A percentile compares a stretch with the other conserved stretches of the same genome.
Conservation (phyloP, 1,284 basidiomycete genomes). For the Coniferiporia weirii region DNA sequence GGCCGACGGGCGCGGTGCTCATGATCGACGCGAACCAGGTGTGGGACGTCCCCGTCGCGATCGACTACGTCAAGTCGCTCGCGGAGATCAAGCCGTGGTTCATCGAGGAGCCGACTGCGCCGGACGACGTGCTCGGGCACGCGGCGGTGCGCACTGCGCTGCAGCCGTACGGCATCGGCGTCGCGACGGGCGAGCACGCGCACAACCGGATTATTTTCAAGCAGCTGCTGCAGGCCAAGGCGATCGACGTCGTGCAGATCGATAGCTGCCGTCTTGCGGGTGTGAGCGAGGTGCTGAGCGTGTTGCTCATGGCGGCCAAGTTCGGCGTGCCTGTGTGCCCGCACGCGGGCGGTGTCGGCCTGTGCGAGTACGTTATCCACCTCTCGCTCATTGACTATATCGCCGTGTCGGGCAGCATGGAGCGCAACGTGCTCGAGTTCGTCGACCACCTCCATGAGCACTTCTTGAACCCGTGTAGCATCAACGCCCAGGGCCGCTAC, state of each 20-base stretch:
- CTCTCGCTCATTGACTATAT: constrained; percentile 91
- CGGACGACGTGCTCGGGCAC: constrained; percentile 85
- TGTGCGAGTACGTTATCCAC: constrained; percentile 92
- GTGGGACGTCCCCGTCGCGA: constrained; percentile 91
- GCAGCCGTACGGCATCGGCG: constrained; percentile 82
- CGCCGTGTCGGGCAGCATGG: constrained; percentile 85
- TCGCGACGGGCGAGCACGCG: constrained; percentile 94
- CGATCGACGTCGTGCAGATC: constrained; percentile 95
- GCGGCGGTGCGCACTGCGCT: constrained; percentile 77
- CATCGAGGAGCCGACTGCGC: constrained; percentile 93
- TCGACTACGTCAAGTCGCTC: constrained; percentile 84
- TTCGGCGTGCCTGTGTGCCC: constrained; percentile 88
- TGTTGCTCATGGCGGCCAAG: constrained; percentile 94
- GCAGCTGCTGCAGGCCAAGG: constrained; percentile 88
- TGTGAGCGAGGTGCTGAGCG: constrained; percentile 88
- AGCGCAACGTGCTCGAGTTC: constrained; percentile 88
- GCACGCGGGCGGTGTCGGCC: constrained; percentile 92
- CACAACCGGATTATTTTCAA: constrained; percentile 98
- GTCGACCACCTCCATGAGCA: constrained; percentile 92
- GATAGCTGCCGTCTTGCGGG: constrained; percentile 92
- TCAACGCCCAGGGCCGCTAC: constrained; percentile 83
- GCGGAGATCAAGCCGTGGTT: constrained; percentile 91
- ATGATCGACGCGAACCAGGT: constrained; percentile 99
- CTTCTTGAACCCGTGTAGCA: constrained; percentile 84
- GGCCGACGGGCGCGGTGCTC: constrained; percentile 86